Conservation (phyloP, 2,329 filamentous ascomycete species). For the Monosporascus ibericus region DNA sequence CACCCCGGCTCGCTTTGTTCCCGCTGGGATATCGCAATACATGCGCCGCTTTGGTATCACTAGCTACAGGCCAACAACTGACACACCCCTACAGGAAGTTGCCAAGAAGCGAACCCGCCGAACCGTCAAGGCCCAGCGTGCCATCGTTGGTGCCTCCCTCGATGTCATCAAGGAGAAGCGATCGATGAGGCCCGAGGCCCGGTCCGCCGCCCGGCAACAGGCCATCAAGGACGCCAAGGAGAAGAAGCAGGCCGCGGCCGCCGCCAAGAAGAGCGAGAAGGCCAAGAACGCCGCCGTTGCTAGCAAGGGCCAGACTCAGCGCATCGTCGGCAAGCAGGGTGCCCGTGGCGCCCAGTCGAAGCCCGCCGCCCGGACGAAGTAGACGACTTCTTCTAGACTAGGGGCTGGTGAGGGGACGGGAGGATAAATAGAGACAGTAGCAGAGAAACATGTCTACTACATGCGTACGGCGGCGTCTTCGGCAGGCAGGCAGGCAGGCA, state of each 20-base stretch:
- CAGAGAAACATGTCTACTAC: slow-evolving; percentile 7
- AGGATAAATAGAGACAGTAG: slow-evolving; percentile 3
- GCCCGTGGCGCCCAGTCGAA: slow-evolving; percentile 85
- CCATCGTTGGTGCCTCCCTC: slow-evolving; percentile 97
- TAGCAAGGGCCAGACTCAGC: slow-evolving; percentile 69
- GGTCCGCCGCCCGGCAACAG: slow-evolving; percentile 77
- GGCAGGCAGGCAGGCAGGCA: slow-evolving; percentile 15
- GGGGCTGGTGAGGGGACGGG: not conserved
- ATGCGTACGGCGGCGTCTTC: slow-evolving; percentile 28
- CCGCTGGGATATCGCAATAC: too few relatives aligned
- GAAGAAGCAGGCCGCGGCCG: slow-evolving; percentile 85
- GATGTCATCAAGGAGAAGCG: slow-evolving; percentile 99
- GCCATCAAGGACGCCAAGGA: slow-evolving; percentile 98
- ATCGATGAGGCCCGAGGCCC: slow-evolving; percentile 88
- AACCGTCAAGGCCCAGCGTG: slow-evolving; percentile 97
- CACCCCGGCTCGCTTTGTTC: too few relatives aligned
- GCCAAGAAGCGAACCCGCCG: slow-evolving; percentile 99
- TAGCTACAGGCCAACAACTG: slow-evolving; percentile 20
- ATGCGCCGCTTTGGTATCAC: too few relatives aligned
- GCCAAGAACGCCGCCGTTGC: slow-evolving; percentile 77
- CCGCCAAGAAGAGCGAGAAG: slow-evolving; percentile 98
- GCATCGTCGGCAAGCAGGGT: slow-evolving; percentile 94
- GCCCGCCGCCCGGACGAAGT: slow-evolving; percentile 66
- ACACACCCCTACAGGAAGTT: slow-evolving; percentile 70
- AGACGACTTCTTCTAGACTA: not conserved